Evolutionary conservation across 75 land plant species (phyloP).

Genomic region (Adiantum capillusveneris): DNA sequence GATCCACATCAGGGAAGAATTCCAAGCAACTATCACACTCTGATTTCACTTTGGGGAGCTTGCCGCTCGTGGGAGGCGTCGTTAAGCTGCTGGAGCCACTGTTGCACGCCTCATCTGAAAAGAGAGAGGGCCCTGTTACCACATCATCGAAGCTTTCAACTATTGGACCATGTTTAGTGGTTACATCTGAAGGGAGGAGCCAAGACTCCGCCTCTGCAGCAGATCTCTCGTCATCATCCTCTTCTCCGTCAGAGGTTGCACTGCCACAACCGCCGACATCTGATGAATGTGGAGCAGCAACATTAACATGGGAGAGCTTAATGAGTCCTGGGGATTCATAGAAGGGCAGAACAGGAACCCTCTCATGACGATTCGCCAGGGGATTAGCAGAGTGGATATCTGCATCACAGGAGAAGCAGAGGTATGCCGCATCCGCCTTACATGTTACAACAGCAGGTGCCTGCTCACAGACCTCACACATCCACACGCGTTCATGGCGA

Average conservation of each 20-base stretch:
- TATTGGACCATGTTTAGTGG: conserved; percentile 4
- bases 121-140: neutral
- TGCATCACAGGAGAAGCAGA: conserved; percentile 57
- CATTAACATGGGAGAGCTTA: too few species aligned
- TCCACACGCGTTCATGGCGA: conserved; percentile 70
- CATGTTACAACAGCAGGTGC: conserved; percentile 77
- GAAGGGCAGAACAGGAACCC: conserved; percentile 42
- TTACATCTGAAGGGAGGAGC: conserved; percentile 39
- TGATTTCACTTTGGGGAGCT: too few species aligned
- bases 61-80: too few species aligned
- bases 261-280: too few species aligned
- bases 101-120: neutral
- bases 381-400: conserved; percentile 76
- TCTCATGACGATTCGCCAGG: conserved; percentile 63
- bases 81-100: neutral
- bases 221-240: conserved; percentile 15
- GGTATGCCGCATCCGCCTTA: conserved; percentile 80
- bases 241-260: neutral
- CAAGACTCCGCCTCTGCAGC: conserved; percentile 51
- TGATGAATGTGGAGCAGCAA: too few species aligned
- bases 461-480: conserved; percentile 80
- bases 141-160: neutral
- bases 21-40: conserved; percentile 5
- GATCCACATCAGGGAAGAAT: conserved; percentile 57
- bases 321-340: conserved; percentile 12